Evolutionary conservation across 2,329 filamentous ascomycete species (phyloP), one percentile per base, ranked within the genome.

Genomic region (Chaetomium globosum): DNA sequence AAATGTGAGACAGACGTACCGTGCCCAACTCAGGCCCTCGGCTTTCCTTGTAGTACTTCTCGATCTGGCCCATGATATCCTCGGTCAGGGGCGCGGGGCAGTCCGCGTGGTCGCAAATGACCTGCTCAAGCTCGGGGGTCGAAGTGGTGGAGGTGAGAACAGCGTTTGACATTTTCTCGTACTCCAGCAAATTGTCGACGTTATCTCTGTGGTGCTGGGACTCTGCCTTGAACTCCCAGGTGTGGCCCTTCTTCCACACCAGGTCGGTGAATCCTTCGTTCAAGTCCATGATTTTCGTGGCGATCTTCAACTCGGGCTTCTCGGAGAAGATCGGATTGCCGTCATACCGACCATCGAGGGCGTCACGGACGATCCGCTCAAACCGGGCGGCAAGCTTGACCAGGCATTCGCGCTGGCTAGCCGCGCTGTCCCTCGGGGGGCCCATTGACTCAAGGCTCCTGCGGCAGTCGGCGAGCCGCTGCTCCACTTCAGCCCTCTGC

Each of bases 1-100:
- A 51, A 12, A 2, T 12, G 1, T 3, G 16, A 28, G 1, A 3
- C n/a, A 23, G 82, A 71, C 65, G 83, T 80, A 71, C 79, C 4
- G 80, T 86, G 0, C 85, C 85, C 0, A 88, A 66, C 59, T 87
- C 83, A 19, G 83, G 82, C 0, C 83, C 85, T 0, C 83, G 81
- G 0, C 79, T 84, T 0, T 73, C 69, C 0, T 68, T 68, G 67
- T 86, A 83, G 0, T 79, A 70, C 0, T 73, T 49, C 23, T 75
- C 71, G 16, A 87, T 82, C 73, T 81, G 82, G 0, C 72, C 52
- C 61, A 82, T 73, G 55, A 87, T 65, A 70, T 79, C 33, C 16
- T 43, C 39, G 16, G 5, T 16, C 39, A 19, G 39, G 6, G 39
- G 39, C 39, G 39, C 16, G 7, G 9, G 28, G 39, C 0, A n/a